These are phyloP conservation scores for Stromatinia cepivora DNA, from an alignment of 2,329 filamentous ascomycete species.

Conservation along the genomic window DNA sequence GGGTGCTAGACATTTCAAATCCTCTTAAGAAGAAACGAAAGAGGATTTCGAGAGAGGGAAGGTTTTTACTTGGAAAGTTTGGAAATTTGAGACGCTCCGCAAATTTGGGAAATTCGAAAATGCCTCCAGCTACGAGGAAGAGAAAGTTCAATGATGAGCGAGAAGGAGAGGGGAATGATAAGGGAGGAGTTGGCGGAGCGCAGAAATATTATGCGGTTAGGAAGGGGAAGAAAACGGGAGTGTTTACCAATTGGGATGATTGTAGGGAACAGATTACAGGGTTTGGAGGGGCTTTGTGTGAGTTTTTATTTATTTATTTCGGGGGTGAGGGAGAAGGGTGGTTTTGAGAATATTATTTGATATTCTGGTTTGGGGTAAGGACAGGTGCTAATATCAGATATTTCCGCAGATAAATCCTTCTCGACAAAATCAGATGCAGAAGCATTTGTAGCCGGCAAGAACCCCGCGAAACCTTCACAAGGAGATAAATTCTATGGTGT, in stretches of 20 bases:
- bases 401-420: conserved; percentile 73
- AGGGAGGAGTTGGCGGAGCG: conserved; percentile 6
- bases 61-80: neutral
- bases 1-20: no score
- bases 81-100: neutral
- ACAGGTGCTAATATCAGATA: neutral
- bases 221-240: conserved; percentile 56
- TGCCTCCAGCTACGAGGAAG: conserved; percentile 34
- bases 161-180: conserved; percentile 1
- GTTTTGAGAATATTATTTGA: neutral
- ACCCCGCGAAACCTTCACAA: conserved; percentile 36
- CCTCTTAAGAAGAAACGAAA: neutral
- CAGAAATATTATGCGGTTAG: conserved; percentile 60
- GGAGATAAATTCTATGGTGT: conserved; percentile 59
- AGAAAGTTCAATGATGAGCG: conserved; percentile 32
- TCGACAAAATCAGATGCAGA: conserved; percentile 71
- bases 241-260: conserved; percentile 63
- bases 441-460: conserved; percentile 67
- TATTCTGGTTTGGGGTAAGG: conserved; percentile 11
- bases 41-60: neutral
- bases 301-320: conserved; percentile 43
- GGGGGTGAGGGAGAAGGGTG: neutral
- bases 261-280: conserved; percentile 61
- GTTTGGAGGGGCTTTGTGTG: conserved; percentile 66
- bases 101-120: neutral